Conservation (phyloP, 257 asterid genomes). For the Verbena officinalis region DNA sequence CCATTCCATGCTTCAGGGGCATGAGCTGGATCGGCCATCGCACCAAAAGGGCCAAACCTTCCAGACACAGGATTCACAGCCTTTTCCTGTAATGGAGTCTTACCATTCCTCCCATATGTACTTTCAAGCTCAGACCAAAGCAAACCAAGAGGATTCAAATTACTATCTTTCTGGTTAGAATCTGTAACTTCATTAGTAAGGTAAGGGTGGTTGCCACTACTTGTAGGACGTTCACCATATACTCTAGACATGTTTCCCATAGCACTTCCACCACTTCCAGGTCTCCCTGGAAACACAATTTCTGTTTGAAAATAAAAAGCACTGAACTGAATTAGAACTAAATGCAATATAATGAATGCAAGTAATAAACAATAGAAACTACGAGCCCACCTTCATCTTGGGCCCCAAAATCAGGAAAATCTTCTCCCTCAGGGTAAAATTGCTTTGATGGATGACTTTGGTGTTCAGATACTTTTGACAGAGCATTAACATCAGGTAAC, state of each 20-base stretch:
- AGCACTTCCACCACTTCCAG: slow-evolving; percentile 68
- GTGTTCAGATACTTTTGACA: slow-evolving; percentile 50
- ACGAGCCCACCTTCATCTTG: slow-evolving; percentile 72
- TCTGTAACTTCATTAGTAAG: slow-evolving; percentile 46
- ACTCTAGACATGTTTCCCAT: slow-evolving; percentile 49
- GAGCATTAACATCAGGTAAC: slow-evolving; percentile 57
- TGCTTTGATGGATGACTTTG: slow-evolving; percentile 50
- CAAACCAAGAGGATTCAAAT: slow-evolving; percentile 75
- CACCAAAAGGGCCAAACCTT: slow-evolving; percentile 50
- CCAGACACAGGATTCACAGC: slow-evolving; percentile 49
- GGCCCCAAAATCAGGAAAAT: slow-evolving; percentile 51
- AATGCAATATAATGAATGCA: slow-evolving; percentile 14
- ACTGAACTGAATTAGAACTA: slow-evolving; percentile 25
- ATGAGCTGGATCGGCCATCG: slow-evolving; percentile 44
- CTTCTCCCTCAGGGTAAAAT: slow-evolving; percentile 48
- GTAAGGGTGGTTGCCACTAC: slow-evolving; percentile 39
- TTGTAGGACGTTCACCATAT: slow-evolving; percentile 46
- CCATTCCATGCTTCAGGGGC: slow-evolving; percentile 67
- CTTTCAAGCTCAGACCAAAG: slow-evolving; percentile 94
- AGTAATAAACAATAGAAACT: slow-evolving; percentile 25
- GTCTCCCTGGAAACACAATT: slow-evolving; percentile 83
- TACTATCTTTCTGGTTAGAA: slow-evolving; percentile 48
- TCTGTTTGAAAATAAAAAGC: slow-evolving; percentile 48
- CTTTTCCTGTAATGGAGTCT: slow-evolving; percentile 50
- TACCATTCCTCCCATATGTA: slow-evolving; percentile 59